Evolutionary conservation across 169 alveolate species (phyloP).

Genomic region (Cryptosporidium parvum): DNA sequence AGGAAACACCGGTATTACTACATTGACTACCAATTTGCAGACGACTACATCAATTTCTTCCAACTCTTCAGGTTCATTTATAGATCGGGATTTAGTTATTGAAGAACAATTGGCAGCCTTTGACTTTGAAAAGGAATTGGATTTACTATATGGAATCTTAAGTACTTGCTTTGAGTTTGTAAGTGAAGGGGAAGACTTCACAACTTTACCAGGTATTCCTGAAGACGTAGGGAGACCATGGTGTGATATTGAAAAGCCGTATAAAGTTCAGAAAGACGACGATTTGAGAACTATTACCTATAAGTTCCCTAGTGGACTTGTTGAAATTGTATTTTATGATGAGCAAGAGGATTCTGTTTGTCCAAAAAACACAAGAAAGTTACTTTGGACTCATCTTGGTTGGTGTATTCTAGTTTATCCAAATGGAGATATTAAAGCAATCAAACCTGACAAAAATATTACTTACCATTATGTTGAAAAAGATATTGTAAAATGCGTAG

Average conservation of each 20-base stretch:
- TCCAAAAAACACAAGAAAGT: conserved; percentile 55
- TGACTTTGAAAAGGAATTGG: conserved; percentile 69
- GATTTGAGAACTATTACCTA: conserved; percentile 34
- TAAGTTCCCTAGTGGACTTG: conserved; percentile 63
- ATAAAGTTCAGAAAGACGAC: conserved; percentile 26
- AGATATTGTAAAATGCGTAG: conserved; percentile 47
- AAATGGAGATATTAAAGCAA: conserved; percentile 59
- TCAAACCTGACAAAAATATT: conserved; percentile 51
- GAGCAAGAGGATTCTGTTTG: conserved; percentile 23
- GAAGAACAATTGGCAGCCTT: conserved; percentile 12
- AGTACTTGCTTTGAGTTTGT: conserved; percentile 47
- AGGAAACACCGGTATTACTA: neutral
- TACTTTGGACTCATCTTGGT: conserved; percentile 57
- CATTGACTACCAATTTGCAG: conserved; percentile 27
- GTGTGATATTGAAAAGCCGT: conserved; percentile 72
- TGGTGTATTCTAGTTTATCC: conserved; percentile 74
- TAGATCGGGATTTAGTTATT: conserved; percentile 14
- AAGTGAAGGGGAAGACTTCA: conserved; percentile 15
- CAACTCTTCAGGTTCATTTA: conserved; percentile 26
- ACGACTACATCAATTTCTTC: conserved; percentile 34
- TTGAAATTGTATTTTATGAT: conserved; percentile 52
- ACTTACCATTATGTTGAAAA: conserved; percentile 60
- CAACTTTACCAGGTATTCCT: conserved; percentile 46
- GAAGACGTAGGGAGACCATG: conserved; percentile 28
- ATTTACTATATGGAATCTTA: conserved; percentile 41